Evolutionary conservation across 1,284 basidiomycete genomes (phyloP), one percentile per base, ranked within the genome.

Genomic region (Ganoderma meredithae): DNA sequence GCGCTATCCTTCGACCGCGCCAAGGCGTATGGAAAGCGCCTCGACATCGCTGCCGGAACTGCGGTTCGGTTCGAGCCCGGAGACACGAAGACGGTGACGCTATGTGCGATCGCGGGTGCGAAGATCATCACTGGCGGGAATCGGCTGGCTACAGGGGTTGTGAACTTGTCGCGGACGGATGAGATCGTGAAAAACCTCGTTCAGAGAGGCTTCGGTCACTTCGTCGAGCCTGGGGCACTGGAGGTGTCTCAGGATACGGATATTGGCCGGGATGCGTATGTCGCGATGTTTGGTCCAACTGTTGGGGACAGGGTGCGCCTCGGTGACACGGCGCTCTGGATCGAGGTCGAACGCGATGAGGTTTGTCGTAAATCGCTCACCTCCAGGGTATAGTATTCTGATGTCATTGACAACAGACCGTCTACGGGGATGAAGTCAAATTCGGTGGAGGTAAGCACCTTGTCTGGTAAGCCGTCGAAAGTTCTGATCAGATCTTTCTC

Each of bases 51-150:
- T 0, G 92, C 98, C 0, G 97, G 96, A 8, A 99, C 96, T 0
- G 97, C 98, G 1, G 94, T 98, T 6, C 90, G 98, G 22, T 99
- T 99, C 78, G 98, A 99, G 78, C 97, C 98, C 0, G 96, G 96
- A 9, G 95, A 98, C 75, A 79, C 81, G 36, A 96, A 96, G 81
- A 91, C 92, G 0, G 94, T 99, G 39, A 88, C 88, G 0, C 87
- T 99, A 3, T 94, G 95, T 66, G 81, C 88, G 27, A 93, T 98
- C 55, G 92, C 88, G 15, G 97, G 97, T 0, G 79, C 81, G 1
- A 87, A 89, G 74, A 79, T 89, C 58, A 88, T 97, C 58, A 86
- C 88, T 1, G 96, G 97, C 4, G 96, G 97, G 0, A 97, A 96
- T 77, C 81, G 83, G 1, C 81, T 98, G 44, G 91, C 91, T 3